A percentile compares a stretch with the other conserved stretches of the same genome.
These are phyloP conservation scores for Phaffia rhodozyma DNA, from an alignment of 1,284 basidiomycete genomes.

Conservation along the genomic window DNA sequence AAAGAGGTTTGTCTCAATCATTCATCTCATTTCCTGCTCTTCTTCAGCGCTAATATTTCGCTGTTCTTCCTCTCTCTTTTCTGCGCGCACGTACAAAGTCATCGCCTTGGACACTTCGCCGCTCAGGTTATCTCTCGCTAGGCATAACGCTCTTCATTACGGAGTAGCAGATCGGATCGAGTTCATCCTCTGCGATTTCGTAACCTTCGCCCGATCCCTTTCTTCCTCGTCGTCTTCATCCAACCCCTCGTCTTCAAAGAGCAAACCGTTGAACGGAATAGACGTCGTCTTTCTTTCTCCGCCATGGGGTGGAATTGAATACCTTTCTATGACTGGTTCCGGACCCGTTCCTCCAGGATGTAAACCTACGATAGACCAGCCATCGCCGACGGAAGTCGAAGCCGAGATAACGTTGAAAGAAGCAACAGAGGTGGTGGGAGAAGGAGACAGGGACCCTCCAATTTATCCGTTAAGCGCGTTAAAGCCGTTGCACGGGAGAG, in stretches of 20 bases:
- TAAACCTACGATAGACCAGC: not conserved
- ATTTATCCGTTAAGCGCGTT: conserved; percentile 60
- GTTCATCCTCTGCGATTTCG: conserved; percentile 78
- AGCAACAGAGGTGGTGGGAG: conserved; percentile 3
- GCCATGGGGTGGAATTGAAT: conserved; percentile 79
- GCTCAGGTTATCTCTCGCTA: conserved; percentile 67
- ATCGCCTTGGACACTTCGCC: conserved; percentile 86
- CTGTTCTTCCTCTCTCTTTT: conserved; percentile 35
- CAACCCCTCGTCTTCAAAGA: conserved; percentile 51
- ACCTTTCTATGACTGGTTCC: conserved; percentile 37
- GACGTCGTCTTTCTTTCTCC: conserved; percentile 86
- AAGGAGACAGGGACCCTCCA: conserved; percentile 34
- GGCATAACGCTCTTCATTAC: conserved; percentile 83
- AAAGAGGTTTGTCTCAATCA: conserved; percentile 48
- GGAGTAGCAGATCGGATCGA: conserved; percentile 89
- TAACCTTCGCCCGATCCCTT: conserved; percentile 63
- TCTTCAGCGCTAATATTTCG: conserved; percentile 26
- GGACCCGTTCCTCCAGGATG: not conserved
- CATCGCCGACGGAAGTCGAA: conserved; percentile 13
- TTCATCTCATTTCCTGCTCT: conserved; percentile 8
- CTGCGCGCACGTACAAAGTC: conserved; percentile 40
- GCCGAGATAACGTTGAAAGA: not conserved
- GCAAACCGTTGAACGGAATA: conserved; percentile 40
- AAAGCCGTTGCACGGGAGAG: conserved; percentile 63
- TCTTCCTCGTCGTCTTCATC: conserved; percentile 83